phyloP scores from a whole-genome alignment of 2,329 filamentous ascomycete species.

The Diaporthe sp. region DNA sequence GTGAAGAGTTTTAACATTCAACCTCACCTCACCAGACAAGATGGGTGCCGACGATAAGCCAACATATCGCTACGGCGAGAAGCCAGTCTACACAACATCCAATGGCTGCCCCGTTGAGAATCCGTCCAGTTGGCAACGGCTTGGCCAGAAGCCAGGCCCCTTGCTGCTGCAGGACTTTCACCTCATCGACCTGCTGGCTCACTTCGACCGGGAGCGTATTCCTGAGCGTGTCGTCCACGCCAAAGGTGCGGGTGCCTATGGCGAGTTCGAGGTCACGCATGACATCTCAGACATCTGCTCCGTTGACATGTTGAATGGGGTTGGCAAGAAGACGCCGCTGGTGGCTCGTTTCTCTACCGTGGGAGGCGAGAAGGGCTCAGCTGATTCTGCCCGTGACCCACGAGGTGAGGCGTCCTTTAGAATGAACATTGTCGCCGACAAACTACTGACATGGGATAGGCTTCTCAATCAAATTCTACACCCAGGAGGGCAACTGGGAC shows the following conservation, averaged over 20 bases:
- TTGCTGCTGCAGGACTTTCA: conserved; percentile 75
- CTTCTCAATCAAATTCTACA: conserved; percentile 82
- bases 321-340: conserved; percentile 64
- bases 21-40: conserved; percentile 40
- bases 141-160: conserved; percentile 64
- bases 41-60: conserved; percentile 59
- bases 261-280: conserved; percentile 44
- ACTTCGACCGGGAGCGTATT: conserved; percentile 59
- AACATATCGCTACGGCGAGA: conserved; percentile 68
- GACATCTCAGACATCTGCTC: conserved; percentile 40
- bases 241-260: conserved; percentile 45
- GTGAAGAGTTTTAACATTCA: conserved; percentile 36
- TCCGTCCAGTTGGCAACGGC: conserved; percentile 60
- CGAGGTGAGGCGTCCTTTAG: conserved; percentile 60
- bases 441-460: conserved; percentile 19
- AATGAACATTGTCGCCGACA: neutral
- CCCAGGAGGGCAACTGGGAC: conserved; percentile 81
- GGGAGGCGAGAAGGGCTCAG: conserved; percentile 77
- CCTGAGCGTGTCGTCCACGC: conserved; percentile 46
- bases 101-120: conserved; percentile 70
- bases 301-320: neutral
- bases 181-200: conserved; percentile 71
- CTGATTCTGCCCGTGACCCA: conserved; percentile 83
- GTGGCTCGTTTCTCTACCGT: conserved; percentile 83
- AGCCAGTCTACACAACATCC: conserved; percentile 70